phyloP scores from a whole-genome alignment of 495 filamentous ascomycete species.

The Penicillium parvum region DNA sequence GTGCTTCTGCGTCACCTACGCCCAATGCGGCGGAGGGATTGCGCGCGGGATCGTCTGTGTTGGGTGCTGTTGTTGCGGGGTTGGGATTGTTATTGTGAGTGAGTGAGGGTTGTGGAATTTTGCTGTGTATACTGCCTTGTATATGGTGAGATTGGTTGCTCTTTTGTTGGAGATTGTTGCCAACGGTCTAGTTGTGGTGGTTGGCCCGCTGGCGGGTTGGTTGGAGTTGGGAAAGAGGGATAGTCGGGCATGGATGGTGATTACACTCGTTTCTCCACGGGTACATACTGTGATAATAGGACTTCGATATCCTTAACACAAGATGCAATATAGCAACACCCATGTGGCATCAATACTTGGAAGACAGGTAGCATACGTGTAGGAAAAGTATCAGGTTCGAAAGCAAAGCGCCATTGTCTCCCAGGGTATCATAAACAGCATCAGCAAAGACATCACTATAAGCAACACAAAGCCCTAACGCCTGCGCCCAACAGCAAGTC shows the following conservation, averaged over 20 bases:
- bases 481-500: background rate
- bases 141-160: background rate
- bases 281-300: slow-evolving; percentile 13
- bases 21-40: slow-evolving; percentile 16
- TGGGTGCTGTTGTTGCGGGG: slow-evolving; percentile 14
- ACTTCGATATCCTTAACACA: slow-evolving; percentile 29
- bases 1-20: slow-evolving; percentile 9
- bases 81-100: slow-evolving; percentile 22
- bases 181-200: background rate
- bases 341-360: no score
- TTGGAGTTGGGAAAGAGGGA: background rate
- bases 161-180: background rate
- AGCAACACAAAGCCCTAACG: no score
- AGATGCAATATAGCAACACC: no score
- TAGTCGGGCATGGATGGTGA: background rate
- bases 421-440: no score
- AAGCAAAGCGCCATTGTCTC: no score
- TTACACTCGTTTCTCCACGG: slow-evolving; percentile 11
- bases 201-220: slow-evolving; percentile 1
- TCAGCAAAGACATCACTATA: no score
- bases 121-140: slow-evolving; percentile 2
- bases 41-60: slow-evolving; percentile 13
- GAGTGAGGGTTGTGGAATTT: background rate
- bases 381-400: no score
- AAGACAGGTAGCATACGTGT: no score